A percentile compares a stretch with the other conserved stretches of the same genome.
Conservation (phyloP, 257 asterid species). For the Scutellaria minor region DNA sequence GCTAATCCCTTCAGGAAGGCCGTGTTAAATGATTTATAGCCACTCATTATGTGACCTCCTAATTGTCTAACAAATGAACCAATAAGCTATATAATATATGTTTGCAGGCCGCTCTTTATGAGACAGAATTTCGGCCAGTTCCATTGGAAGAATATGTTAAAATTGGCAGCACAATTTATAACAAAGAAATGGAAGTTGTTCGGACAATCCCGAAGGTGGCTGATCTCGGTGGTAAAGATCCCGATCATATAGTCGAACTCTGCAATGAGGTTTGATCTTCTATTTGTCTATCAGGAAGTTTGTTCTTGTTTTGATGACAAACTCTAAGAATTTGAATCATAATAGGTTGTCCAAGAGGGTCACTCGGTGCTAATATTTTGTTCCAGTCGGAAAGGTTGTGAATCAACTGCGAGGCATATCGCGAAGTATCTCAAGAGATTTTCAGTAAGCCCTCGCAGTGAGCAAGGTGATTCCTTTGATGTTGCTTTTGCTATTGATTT, state of each 20-base stretch:
- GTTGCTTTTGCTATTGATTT: constrained; percentile 75
- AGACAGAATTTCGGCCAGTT: constrained; percentile 95
- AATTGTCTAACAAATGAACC: constrained; percentile 27
- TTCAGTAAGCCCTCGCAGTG: constrained; percentile 51
- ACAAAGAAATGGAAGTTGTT: constrained; percentile 76
- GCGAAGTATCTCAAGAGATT: constrained; percentile 75
- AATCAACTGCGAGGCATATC: constrained; percentile 93
- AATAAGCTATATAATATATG: constrained; percentile 24
- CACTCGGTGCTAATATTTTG: constrained; percentile 96
- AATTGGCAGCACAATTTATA: constrained; percentile 78
- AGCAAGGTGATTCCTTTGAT: constrained; percentile 59
- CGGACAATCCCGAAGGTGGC: constrained; percentile 76
- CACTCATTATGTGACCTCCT: constrained; percentile 6
- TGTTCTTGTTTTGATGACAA: constrained; percentile 34
- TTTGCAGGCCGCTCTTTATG: constrained; percentile 89
- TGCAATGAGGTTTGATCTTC: constrained; percentile 82
- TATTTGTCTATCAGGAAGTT: constrained; percentile 31
- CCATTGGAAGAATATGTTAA: constrained; percentile 93
- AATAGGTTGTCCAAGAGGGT: constrained; percentile 95
- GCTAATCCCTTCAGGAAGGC: constrained; percentile 7
- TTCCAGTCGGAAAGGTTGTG: constrained; percentile 97
- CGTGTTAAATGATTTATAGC: constrained; percentile 12
- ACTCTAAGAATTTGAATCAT: constrained; percentile 33
- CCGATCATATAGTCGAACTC: constrained; percentile 92
- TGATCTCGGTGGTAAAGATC: constrained; percentile 90